phyloP scores from a whole-genome alignment of 1,139 yeast species.

The Zygoascus hellenicus region DNA sequence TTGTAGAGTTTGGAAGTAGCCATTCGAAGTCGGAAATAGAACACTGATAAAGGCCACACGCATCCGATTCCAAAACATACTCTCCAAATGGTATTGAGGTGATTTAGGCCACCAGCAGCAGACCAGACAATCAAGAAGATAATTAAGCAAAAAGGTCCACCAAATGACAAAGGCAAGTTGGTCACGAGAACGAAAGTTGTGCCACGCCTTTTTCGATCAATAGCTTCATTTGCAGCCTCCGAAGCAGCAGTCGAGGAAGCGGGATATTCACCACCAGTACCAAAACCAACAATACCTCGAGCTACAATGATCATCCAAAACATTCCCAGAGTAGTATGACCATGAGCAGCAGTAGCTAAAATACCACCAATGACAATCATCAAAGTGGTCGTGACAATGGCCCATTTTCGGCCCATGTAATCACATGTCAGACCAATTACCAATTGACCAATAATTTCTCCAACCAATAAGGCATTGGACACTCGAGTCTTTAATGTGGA shows the following conservation, averaged over 20 bases:
- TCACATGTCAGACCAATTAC: constrained; percentile 52
- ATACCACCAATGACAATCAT: constrained; percentile 52
- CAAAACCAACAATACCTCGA: constrained; percentile 64
- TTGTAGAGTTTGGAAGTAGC: constrained; percentile 57
- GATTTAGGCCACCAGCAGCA: constrained; percentile 43
- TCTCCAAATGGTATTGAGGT: constrained; percentile 61
- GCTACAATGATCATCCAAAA: constrained; percentile 70
- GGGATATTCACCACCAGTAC: constrained; percentile 75
- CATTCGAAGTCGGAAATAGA: constrained; percentile 66
- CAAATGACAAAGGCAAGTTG: constrained; percentile 64
- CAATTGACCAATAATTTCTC: constrained; percentile 55
- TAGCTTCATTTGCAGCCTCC: constrained; percentile 68
- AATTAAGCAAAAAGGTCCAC: constrained; percentile 71
- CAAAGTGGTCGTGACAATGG: constrained; percentile 50
- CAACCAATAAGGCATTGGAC: constrained; percentile 53
- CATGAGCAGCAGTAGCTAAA: constrained; percentile 55
- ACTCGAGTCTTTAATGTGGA: constrained; percentile 48
- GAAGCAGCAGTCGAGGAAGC: constrained; percentile 64
- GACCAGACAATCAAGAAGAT: constrained; percentile 61
- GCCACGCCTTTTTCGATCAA: constrained; percentile 55
- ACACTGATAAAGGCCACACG: constrained; percentile 67
- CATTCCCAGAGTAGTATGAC: constrained; percentile 47
- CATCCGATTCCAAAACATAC: constrained; percentile 70
- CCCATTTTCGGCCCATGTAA: constrained; percentile 52
- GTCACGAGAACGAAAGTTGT: constrained; percentile 60